Evolutionary conservation across 441 rosid genomes (phyloP).

Genomic region (Pelargonium australe): DNA sequence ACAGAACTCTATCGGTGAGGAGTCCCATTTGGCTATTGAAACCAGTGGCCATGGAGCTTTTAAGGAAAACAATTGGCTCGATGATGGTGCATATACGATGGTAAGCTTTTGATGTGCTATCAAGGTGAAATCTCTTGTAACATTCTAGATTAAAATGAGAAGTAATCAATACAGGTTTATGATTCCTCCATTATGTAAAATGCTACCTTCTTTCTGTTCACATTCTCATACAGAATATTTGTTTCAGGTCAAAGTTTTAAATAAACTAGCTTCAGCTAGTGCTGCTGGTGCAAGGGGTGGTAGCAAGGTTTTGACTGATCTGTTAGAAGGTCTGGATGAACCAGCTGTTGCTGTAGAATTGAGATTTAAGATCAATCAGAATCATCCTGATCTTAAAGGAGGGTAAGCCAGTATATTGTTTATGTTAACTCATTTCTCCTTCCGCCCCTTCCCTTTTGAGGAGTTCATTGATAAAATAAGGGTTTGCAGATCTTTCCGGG

Average conservation of each 20-base stretch:
- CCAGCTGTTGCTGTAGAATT: slow-evolving; percentile 70
- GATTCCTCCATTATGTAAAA: background rate
- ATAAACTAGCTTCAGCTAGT: slow-evolving; percentile 88
- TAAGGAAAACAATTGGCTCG: slow-evolving; percentile 95
- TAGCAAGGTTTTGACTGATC: slow-evolving; percentile 82
- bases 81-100: slow-evolving; percentile 98
- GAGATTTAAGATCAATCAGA: slow-evolving; percentile 78
- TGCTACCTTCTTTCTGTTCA: slow-evolving; percentile 4
- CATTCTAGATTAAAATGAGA: background rate
- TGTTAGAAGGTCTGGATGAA: slow-evolving; percentile 76
- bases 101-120: slow-evolving; percentile 32
- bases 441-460: slow-evolving; percentile 4
- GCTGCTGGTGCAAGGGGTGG: slow-evolving; percentile 61
- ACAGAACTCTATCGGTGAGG: slow-evolving; percentile 85
- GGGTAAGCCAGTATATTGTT: slow-evolving; percentile 44
- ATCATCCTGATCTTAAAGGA: slow-evolving; percentile 85
- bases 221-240: background rate
- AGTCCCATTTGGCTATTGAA: slow-evolving; percentile 89
- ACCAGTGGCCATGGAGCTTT: slow-evolving; percentile 99
- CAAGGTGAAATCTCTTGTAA: slow-evolving; percentile 5
- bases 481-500: slow-evolving; percentile 72
- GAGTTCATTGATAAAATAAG: slow-evolving; percentile 12
- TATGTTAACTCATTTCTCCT: background rate
- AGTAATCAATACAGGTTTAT: background rate
- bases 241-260: slow-evolving; percentile 78